Base-by-base conservation (phyloP, 75 land plant genomes). In the Pseudotsuga menziesii region DNA sequence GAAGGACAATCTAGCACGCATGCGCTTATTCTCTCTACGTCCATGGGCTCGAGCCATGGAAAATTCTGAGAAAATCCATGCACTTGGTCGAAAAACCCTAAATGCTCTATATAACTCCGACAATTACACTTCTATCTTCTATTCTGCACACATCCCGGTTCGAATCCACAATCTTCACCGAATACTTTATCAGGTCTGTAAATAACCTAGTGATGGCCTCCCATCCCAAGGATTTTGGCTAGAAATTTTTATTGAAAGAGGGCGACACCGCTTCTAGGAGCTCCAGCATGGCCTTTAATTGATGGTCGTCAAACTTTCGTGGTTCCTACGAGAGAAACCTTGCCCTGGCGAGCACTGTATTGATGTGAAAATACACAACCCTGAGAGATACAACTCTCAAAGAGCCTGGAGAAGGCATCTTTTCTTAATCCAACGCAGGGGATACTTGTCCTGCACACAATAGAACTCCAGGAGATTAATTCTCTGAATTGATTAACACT, bases 1-100 rank as follows among this genome's bases (percentile, higher is more conserved):
- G n/a, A n/a, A n/a, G n/a, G n/a, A n/a, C n/a, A n/a, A n/a, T n/a
- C n/a, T n/a, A n/a, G n/a, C n/a, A n/a, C n/a, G n/a, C n/a, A n/a
- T n/a, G n/a, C n/a, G 7, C 84, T 74, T 64, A 96, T 61, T 11
- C 58, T 80, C 4, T 91, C 91, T 0, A 81, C 90, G 41, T 91
- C 92, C 52, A 41, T 27, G n/a, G n/a, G n/a, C n/a, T n/a, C n/a
- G n/a, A n/a, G n/a, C n/a, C n/a, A n/a, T n/a, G n/a, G n/a, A n/a
- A n/a, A n/a, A n/a, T n/a, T n/a, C n/a, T n/a, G 56, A 93, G 80
- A 39, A 96, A 88, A 58, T 82, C 89, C 78, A 86, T 86, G n/a
- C 81, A 57, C 15, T 84, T 76, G 3, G 78, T 66, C 75, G 12
- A 55, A 67, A 76, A 27, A 11, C 74, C 70, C 32, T 32, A 56